Evolutionary conservation across 805 yeast species (phyloP), one percentile per base, ranked within the genome.

Genomic region (Metschnikowia peoriensis): DNA sequence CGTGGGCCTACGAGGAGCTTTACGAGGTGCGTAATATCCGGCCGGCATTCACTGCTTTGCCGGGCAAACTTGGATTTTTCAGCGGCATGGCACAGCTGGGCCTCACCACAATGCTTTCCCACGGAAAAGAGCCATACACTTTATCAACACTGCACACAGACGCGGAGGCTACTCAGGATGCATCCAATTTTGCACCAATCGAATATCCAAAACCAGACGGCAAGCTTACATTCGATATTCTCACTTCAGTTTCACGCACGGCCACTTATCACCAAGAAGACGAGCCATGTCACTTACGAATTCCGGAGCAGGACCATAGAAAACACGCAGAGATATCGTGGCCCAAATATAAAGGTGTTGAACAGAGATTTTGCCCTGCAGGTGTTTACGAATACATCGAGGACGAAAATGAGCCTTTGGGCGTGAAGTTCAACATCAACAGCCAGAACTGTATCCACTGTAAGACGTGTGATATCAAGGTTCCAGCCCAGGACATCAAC

Each of bases 391-490:
- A 94, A 72, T 94, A 89, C 64, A 66, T 84, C n/a, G 85, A 86
- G 56, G 94, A 88, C 66, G 86, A 81, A 48, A 63, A 65, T 8
- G 73, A 78, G 34, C 67, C 68, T 16, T 60, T 77, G 37, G 94
- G 94, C 6, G 94, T 90, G 15, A 81, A 84, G 64, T 93, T 94
- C 72, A 94, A 89, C 68, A 93, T 94, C 71, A 94, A 94, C 72
- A 83, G 96, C 17, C 99, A 94, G 72, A 94, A 94, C 71, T 94
- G 99, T 76, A 92, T 94, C 59, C 99, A 94, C 70, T 94, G 99
- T 76, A 94, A 94, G 72, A 93, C 98, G 1, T 93, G 99, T 76
- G 99, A 94, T 71, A 94, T 94, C 69, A 94, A 94, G 71, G 96
- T 87, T 9, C 99, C 99, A 7, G 79, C 89, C 0, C 97, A 93